A percentile compares a stretch with the other conserved stretches of the same genome.
phyloP scores from a whole-genome alignment of 805 yeast species.

The Nakazawaea anatomiae region DNA sequence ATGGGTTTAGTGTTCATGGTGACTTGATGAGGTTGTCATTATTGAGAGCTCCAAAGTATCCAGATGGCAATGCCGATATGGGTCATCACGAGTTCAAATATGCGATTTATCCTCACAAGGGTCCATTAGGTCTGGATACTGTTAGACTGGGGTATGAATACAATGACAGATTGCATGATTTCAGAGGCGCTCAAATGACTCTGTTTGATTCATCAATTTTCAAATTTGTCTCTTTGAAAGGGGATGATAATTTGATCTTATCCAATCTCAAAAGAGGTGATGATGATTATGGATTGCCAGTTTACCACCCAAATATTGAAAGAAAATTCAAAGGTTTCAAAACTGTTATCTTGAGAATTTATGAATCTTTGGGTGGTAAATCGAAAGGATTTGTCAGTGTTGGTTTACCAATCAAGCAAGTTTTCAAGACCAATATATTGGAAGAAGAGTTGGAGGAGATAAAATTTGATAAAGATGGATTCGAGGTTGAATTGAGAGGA shows the following conservation, averaged over 20 bases:
- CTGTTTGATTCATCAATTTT: constrained; percentile 6
- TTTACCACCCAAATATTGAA: constrained; percentile 34
- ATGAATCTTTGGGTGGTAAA: constrained; percentile 85
- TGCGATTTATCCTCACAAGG: constrained; percentile 79
- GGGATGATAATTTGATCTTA: constrained; percentile 57
- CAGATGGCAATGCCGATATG: constrained; percentile 94
- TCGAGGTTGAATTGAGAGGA: constrained; percentile 48
- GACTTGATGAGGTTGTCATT: constrained; percentile 81
- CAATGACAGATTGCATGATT: constrained; percentile 42
- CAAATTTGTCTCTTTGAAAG: constrained; percentile 26
- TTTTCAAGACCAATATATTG: constrained; percentile 52
- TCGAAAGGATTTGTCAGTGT: constrained; percentile 47
- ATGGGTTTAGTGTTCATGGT: constrained; percentile 94
- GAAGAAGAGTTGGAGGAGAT: constrained; percentile 45
- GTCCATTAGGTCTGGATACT: constrained; percentile 55
- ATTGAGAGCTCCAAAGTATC: constrained; percentile 87
- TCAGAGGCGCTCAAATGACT: constrained; percentile 1
- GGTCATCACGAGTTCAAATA: constrained; percentile 80
- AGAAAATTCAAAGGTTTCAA: constrained; percentile 37
- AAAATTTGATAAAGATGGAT: constrained; percentile 28
- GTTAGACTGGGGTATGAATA: constrained; percentile 76
- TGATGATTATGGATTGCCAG: constrained; percentile 57
- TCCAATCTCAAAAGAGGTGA: constrained; percentile 85
- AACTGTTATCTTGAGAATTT: constrained; percentile 65
- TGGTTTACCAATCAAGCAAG: constrained; percentile 36